These are phyloP conservation scores for Eucalyptus pauciflora DNA, from an alignment of 345 rosid genomes.

Conservation along the genomic window DNA sequence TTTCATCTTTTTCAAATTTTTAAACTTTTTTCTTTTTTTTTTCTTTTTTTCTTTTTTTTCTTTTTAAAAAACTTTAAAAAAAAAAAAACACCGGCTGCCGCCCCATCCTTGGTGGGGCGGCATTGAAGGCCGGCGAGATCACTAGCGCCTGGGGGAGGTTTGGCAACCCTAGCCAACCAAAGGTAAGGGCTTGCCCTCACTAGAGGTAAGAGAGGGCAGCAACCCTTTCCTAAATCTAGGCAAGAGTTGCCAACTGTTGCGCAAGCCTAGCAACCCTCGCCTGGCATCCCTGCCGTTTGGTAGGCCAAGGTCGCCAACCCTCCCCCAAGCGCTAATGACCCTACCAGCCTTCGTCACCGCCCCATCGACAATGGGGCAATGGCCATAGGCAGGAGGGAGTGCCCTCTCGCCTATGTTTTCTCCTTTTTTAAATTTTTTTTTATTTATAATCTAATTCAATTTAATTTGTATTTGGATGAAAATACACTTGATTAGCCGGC, in stretches of 20 bases:
- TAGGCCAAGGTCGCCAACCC: accelerated
- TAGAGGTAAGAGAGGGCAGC: accelerated
- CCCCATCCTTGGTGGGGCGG: accelerated
- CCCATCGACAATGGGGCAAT: accelerated
- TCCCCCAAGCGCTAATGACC: accelerated
- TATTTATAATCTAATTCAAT: no score
- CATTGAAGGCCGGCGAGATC: accelerated
- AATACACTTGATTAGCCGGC: accelerated
- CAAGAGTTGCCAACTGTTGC: accelerated
- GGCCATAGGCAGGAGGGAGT: accelerated
- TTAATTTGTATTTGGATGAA: no score
- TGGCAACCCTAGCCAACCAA: accelerated
- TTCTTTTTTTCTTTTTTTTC: accelerated
- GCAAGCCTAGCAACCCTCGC: accelerated
- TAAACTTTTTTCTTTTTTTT: accelerated
- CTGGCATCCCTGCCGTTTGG: accelerated
- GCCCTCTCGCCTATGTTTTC: no score
- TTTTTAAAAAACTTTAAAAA: no score
- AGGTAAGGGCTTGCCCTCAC: accelerated
- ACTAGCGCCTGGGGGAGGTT: accelerated
- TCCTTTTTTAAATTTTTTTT: no score
- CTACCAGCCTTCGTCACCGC: accelerated
- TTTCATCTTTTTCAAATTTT: no score
- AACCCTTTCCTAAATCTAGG: accelerated
- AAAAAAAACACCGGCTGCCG: no score